Conservation (phyloP, 164 flowering plant genomes). For the Dillenia suffruticosa region DNA sequence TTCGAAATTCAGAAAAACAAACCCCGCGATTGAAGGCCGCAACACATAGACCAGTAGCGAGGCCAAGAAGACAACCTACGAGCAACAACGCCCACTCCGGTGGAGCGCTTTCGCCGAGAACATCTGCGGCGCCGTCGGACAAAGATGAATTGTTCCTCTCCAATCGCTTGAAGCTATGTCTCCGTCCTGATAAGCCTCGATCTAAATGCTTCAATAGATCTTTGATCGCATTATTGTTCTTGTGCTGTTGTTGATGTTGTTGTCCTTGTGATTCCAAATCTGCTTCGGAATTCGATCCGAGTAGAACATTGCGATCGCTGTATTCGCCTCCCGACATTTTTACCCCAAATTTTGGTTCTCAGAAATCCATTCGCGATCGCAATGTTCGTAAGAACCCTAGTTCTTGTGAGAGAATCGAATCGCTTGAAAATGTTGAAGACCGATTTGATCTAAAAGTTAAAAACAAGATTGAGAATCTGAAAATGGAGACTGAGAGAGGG, state of each 20-base stretch:
- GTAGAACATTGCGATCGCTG: conserved; percentile 19
- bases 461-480: too few relatives aligned
- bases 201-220: conserved; percentile 44
- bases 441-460: too few relatives aligned
- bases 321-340: conserved; percentile 25
- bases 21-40: conserved; percentile 91
- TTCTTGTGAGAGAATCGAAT: too few relatives aligned
- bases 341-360: too few relatives aligned
- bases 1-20: conserved; percentile 5
- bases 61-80: conserved; percentile 91
- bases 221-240: conserved; percentile 20
- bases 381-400: too few relatives aligned
- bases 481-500: too few relatives aligned
- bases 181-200: conserved; percentile 29
- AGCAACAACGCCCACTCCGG: conserved; percentile 98
- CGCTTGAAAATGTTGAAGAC: too few relatives aligned
- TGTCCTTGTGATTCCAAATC: conserved; percentile 36
- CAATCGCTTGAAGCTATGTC: conserved; percentile 13
- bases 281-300: conserved; percentile 29
- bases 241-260: neutral
- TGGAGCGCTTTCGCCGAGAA: conserved; percentile 68
- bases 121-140: conserved; percentile 24
- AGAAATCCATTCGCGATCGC: too few relatives aligned
- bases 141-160: conserved; percentile 9
- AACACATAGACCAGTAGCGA: conserved; percentile 89